Conservation (phyloP, 1,284 basidiomycete species). For the Ustilago tritici region DNA sequence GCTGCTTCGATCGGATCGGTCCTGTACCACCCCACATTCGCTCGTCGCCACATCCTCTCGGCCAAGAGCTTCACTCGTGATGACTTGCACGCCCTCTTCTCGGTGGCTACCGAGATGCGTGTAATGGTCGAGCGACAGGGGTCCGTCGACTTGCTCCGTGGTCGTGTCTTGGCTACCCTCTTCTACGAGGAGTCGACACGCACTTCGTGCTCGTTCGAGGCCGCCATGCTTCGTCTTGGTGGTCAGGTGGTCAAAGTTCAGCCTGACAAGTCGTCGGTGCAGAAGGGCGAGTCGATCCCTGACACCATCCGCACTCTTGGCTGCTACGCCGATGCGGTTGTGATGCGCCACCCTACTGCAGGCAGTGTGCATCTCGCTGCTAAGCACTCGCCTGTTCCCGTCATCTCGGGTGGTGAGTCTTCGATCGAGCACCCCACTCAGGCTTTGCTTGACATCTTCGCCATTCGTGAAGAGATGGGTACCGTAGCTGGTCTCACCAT, state of each 20-base stretch:
- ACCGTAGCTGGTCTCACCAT: constrained; percentile 97
- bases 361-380: constrained; percentile 81
- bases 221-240: constrained; percentile 97
- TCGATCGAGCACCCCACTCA: constrained; percentile 98
- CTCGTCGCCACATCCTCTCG: constrained; percentile 88
- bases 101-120: constrained; percentile 95
- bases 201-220: constrained; percentile 89
- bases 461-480: constrained; percentile 96
- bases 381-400: constrained; percentile 92
- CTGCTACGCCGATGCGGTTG: constrained; percentile 95
- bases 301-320: constrained; percentile 95
- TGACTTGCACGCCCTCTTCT: constrained; percentile 94
- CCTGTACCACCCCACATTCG: constrained; percentile 74
- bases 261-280: constrained; percentile 85
- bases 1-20: constrained; percentile 45
- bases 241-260: constrained; percentile 91
- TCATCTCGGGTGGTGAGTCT: constrained; percentile 97
- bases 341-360: constrained; percentile 91
- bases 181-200: constrained; percentile 99
- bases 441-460: constrained; percentile 84
- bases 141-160: constrained; percentile 87
- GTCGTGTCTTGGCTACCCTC: constrained; percentile 90
- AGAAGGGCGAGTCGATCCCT: constrained; percentile 92
- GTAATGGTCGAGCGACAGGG: constrained; percentile 93
- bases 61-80: constrained; percentile 93